Evolutionary conservation across 2,329 filamentous ascomycete species (phyloP).

Genomic region (Fusarium albosuccineum): DNA sequence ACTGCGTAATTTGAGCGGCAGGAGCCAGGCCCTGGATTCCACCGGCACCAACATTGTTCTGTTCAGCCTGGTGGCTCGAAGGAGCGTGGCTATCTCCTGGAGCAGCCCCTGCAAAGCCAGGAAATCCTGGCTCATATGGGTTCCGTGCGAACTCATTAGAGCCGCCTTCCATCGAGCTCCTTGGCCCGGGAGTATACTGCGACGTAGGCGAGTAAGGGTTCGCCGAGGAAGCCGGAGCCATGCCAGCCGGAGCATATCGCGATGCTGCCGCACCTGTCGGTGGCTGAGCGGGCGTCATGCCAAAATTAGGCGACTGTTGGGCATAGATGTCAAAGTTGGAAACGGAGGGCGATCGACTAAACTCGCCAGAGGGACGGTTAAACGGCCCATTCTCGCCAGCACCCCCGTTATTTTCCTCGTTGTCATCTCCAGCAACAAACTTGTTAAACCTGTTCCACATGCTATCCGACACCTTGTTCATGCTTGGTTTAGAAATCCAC

Average conservation of each 20-base stretch:
- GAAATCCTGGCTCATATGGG: constrained; percentile 54
- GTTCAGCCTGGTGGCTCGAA: constrained; percentile 29
- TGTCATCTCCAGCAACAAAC: constrained; percentile 93
- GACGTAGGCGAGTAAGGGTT: constrained; percentile 57
- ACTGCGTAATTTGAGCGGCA: constrained; percentile 44
- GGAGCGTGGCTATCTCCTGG: constrained; percentile 39
- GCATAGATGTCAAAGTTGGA: constrained; percentile 82
- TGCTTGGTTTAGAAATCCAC: constrained; percentile 95
- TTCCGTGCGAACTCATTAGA: constrained; percentile 50
- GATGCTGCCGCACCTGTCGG: constrained; percentile 54
- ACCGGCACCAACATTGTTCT: constrained; percentile 12
- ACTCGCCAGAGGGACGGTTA: constrained; percentile 80
- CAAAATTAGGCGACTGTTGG: constrained; percentile 56
- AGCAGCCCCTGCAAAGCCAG: constrained; percentile 28
- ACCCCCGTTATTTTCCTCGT: constrained; percentile 78
- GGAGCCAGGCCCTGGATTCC: constrained; percentile 39
- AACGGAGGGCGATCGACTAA: constrained; percentile 78
- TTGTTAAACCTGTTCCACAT: constrained; percentile 96
- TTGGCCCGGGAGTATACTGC: constrained; percentile 61
- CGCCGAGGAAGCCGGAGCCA: constrained; percentile 29
- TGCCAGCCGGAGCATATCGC: constrained; percentile 52
- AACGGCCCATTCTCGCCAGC: constrained; percentile 82
- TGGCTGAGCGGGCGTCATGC: constrained; percentile 49
- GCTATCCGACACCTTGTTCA: constrained; percentile 93
- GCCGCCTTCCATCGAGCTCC: constrained; percentile 45